Evolutionary conservation across 83 land plant species (phyloP).

Genomic region (Picea abies): DNA sequence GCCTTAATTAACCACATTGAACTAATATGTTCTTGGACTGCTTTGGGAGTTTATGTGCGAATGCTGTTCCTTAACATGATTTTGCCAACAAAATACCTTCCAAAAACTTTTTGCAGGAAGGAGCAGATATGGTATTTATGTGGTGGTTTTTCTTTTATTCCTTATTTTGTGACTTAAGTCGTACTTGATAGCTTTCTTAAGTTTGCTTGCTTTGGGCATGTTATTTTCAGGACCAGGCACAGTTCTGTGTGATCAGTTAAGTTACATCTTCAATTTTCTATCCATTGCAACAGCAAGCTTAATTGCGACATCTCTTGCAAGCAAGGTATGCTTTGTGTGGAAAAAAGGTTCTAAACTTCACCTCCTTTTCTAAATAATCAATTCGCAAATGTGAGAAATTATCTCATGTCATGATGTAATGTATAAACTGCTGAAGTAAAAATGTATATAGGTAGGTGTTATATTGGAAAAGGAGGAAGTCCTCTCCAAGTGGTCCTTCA

Average conservation of each 20-base stretch:
- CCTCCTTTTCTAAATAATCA: neutral
- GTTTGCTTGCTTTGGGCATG: conserved; percentile 11
- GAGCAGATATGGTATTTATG: neutral
- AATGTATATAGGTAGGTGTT: neutral
- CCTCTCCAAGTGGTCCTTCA: conserved; percentile 4
- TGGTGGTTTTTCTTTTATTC: neutral
- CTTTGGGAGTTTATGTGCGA: neutral
- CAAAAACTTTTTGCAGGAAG: neutral
- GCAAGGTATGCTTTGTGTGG: conserved; percentile 45
- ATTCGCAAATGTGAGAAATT: neutral
- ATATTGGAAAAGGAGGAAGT: conserved; percentile 4
- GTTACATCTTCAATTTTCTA: conserved; percentile 85
- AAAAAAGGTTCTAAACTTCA: neutral
- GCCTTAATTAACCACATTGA: neutral
- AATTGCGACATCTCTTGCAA: conserved; percentile 93
- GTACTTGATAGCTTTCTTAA: neutral
- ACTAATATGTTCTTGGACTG: neutral
- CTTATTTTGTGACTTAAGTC: neutral
- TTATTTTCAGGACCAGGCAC: conserved; percentile 84
- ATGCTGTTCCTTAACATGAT: neutral
- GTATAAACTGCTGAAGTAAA: neutral
- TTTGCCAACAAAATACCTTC: neutral
- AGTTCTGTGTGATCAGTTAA: conserved; percentile 75
- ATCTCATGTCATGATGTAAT: neutral
- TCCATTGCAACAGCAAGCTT: conserved; percentile 94